Base-by-base conservation (phyloP, 2,329 filamentous ascomycete species). In the Penicillium hesseltinei region DNA sequence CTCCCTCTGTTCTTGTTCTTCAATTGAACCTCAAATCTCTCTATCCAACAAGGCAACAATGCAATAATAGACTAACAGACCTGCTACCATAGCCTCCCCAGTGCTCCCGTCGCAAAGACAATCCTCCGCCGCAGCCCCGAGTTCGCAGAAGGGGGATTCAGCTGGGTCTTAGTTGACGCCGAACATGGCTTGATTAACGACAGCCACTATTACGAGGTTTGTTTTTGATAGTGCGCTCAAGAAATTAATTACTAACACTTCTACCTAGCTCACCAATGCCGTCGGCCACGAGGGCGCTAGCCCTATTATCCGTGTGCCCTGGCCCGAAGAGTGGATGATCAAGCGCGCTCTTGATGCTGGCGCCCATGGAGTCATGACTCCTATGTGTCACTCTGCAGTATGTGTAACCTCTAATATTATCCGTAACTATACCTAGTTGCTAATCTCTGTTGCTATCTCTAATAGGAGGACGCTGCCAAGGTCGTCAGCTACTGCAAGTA, bases 121-220 rank as follows among this genome's bases (percentile, higher is more conserved):
- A 66, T 74, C n/a, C 61, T 73, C n/a, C 70, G 67, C 45, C 63
- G 67, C 7, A 62, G 64, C 29, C 59, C 67, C 21, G 60, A 61
- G 8, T 66, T 61, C 11, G 52, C 63, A 5, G 31, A 63, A 62
- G 44, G 49, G 8, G 54, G 54, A 42, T 72, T 71, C 59, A 69
- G 66, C 60, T 77, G 74, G 74, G 72, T 76, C 21, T 62, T 76
- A 10, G 64, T 77, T 36, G 74, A 77, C 45, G 72, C 71, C 35
- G 74, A 77, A 62, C 74, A 77, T 59, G 74, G 74, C 35, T 65
- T 75, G 59, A 75, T 76, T 54, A 65, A 69, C 31, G 74, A 76
- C 48, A 59, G 62, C 40, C 64, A 76, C 54, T 75, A 75, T 59
- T 75, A 75, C 45, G 73, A 74, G 55, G 70, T 73, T 31, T 10